Evolutionary conservation across 768 basidiomycete genomes (phyloP).

Genomic region (Solioccasus polychromus): DNA sequence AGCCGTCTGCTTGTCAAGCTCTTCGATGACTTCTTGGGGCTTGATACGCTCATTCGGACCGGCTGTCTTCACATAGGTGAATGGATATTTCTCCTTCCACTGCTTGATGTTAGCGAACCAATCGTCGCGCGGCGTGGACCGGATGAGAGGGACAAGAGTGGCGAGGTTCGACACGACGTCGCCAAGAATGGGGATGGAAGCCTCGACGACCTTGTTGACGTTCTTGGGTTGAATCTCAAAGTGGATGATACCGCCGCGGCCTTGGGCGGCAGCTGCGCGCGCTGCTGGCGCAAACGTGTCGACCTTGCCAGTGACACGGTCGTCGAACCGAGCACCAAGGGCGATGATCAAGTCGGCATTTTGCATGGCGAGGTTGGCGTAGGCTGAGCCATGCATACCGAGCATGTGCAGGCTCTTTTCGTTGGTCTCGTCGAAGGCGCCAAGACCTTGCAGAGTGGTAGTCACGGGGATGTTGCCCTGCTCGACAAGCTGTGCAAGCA

Average conservation of each 20-base stretch:
- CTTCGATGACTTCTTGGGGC: conserved; percentile 95
- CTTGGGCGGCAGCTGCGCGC: conserved; percentile 75
- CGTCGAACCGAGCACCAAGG: conserved; percentile 94
- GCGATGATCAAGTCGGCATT: conserved; percentile 97
- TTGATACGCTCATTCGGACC: conserved; percentile 71
- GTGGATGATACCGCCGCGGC: conserved; percentile 96
- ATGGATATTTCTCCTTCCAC: conserved; percentile 91
- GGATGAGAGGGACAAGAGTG: conserved; percentile 77
- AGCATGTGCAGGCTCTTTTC: conserved; percentile 92
- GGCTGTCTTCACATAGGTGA: conserved; percentile 70
- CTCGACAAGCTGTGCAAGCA: conserved; percentile 75
- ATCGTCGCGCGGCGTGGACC: conserved; percentile 55
- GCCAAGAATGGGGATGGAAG: conserved; percentile 89
- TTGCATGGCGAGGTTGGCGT: conserved; percentile 98
- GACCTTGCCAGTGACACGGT: conserved; percentile 93
- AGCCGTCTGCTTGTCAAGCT: conserved; percentile 77
- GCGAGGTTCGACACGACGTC: conserved; percentile 86
- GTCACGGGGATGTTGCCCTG: conserved; percentile 95
- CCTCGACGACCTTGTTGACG: conserved; percentile 97
- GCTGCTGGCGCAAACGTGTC: conserved; percentile 91
- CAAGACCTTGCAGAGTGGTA: conserved; percentile 94
- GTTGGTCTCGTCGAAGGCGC: conserved; percentile 90
- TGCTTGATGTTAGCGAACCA: conserved; percentile 83
- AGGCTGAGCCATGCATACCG: conserved; percentile 97
- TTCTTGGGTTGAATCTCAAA: conserved; percentile 99